These are phyloP conservation scores for Cutaneotrichosporon daszewskae DNA, from an alignment of 1,284 basidiomycete genomes.

Conservation along the genomic window DNA sequence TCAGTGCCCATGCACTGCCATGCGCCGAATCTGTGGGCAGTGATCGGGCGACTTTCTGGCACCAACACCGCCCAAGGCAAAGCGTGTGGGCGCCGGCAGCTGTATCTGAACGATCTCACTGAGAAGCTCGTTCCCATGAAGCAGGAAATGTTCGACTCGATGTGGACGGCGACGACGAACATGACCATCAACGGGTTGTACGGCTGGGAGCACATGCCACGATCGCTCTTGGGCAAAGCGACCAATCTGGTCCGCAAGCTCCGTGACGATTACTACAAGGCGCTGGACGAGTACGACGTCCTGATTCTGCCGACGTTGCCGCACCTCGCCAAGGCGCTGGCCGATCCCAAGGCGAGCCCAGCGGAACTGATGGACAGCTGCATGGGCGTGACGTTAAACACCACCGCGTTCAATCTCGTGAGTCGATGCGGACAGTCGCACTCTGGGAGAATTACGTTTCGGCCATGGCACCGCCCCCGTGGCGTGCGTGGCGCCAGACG, in stretches of 20 bases:
- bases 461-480: too few relatives aligned
- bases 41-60: slow-evolving; percentile 28
- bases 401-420: slow-evolving; percentile 32
- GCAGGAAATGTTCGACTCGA: slow-evolving; percentile 48
- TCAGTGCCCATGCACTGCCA: slow-evolving; percentile 28
- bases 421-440: too few relatives aligned
- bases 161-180: slow-evolving; percentile 46
- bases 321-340: slow-evolving; percentile 17
- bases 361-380: slow-evolving; percentile 22
- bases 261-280: slow-evolving; percentile 47
- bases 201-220: slow-evolving; percentile 23
- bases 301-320: slow-evolving; percentile 51
- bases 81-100: slow-evolving; percentile 38
- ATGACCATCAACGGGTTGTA: slow-evolving; percentile 57
- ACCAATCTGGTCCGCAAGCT: slow-evolving; percentile 47
- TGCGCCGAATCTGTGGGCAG: slow-evolving; percentile 20
- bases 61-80: slow-evolving; percentile 33
- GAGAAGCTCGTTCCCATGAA: slow-evolving; percentile 47
- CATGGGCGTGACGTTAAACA: slow-evolving; percentile 25
- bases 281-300: slow-evolving; percentile 48
- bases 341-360: slow-evolving; percentile 7
- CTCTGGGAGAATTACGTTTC: too few relatives aligned
- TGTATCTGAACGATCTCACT: slow-evolving; percentile 48
- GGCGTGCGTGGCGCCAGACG: too few relatives aligned
- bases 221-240: slow-evolving; percentile 24